phyloP scores from a whole-genome alignment of 2,329 filamentous ascomycete species.

The Exophiala sideris region DNA sequence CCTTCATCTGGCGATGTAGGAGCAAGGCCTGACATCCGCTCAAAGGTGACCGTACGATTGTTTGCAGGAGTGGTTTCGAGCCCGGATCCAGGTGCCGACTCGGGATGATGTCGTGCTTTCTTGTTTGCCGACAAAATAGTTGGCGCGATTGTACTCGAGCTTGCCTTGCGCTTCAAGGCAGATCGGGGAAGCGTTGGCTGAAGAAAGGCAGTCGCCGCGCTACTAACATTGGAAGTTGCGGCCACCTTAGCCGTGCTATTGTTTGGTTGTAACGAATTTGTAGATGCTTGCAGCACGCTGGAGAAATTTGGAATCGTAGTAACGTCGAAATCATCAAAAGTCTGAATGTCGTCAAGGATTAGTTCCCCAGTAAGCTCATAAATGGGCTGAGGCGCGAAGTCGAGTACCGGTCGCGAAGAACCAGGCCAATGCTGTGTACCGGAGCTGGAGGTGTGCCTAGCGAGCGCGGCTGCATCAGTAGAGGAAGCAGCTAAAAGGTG shows the following conservation, averaged over 20 bases:
- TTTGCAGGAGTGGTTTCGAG: conserved; percentile 11
- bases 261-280: conserved; percentile 8
- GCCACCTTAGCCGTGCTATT: conserved; percentile 7
- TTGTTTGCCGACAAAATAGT: conserved; percentile 10
- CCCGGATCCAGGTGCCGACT: not conserved
- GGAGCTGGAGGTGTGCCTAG: conserved; percentile 22
- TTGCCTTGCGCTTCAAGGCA: conserved; percentile 24
- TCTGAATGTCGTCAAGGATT: conserved; percentile 18
- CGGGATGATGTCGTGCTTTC: conserved; percentile 9
- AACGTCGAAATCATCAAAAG: conserved; percentile 22
- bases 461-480: conserved; percentile 15
- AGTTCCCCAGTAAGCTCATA: conserved; percentile 27
- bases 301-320: conserved; percentile 14
- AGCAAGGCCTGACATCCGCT: conserved; percentile 27
- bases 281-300: conserved; percentile 9
- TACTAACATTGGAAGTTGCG: conserved; percentile 15
- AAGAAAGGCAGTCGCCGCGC: conserved; percentile 16
- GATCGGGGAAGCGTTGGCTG: conserved; percentile 22
- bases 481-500: conserved; percentile 15
- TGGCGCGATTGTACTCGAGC: conserved; percentile 14
- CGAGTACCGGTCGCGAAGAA: conserved; percentile 19
- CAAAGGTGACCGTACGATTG: conserved; percentile 23
- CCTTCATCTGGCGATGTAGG: conserved; percentile 27
- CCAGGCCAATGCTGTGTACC: conserved; percentile 21
- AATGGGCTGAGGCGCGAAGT: conserved; percentile 23